These are phyloP conservation scores for Candida easanensis DNA, from an alignment of 805 yeast genomes.

Conservation along the genomic window DNA sequence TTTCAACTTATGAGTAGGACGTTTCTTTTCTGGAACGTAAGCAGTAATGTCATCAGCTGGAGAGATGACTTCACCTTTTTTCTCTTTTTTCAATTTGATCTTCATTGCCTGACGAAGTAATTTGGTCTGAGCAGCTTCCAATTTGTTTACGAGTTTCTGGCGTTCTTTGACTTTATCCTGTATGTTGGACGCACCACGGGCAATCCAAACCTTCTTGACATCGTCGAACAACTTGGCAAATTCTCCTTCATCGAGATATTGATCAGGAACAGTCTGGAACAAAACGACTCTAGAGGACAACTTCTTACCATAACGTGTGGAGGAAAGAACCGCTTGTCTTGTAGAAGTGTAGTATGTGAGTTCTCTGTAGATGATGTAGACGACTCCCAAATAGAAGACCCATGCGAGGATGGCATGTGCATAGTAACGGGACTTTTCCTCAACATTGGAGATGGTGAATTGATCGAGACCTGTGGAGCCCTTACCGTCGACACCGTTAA, in stretches of 20 bases:
- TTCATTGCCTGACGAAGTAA: constrained; percentile 63
- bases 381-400: constrained; percentile 67
- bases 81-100: constrained; percentile 58
- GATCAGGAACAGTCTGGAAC: constrained; percentile 79
- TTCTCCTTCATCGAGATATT: constrained; percentile 67
- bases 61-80: constrained; percentile 51
- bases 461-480: constrained; percentile 68
- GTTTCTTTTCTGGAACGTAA: constrained; percentile 62
- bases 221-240: constrained; percentile 77
- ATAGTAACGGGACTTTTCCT: constrained; percentile 58
- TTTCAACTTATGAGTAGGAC: constrained; percentile 55
- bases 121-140: constrained; percentile 66
- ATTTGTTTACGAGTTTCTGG: constrained; percentile 50
- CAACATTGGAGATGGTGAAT: constrained; percentile 75
- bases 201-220: constrained; percentile 77
- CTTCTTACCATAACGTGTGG: constrained; percentile 76
- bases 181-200: constrained; percentile 58
- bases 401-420: constrained; percentile 85
- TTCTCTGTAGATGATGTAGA: constrained; percentile 81
- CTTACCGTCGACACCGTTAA: constrained; percentile 70
- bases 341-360: constrained; percentile 72
- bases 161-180: constrained; percentile 57
- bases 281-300: constrained; percentile 78
- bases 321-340: constrained; percentile 72
- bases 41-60: constrained; percentile 47